Evolutionary conservation across 345 rosid genomes (phyloP).

Genomic region (Salix viminalis): DNA sequence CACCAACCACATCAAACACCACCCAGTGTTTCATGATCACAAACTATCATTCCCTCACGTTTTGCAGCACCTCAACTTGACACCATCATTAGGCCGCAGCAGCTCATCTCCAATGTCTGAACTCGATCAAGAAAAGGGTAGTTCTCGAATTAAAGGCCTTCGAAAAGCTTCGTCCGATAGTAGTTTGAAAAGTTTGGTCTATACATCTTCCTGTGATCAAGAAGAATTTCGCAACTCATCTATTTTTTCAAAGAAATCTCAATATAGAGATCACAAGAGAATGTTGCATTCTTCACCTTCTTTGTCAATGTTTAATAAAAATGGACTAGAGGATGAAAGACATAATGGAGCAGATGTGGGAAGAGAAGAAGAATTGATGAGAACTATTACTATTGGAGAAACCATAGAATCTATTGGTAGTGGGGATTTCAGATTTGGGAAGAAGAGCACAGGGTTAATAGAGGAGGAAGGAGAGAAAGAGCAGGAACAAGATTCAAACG

Average conservation of each 20-base stretch:
- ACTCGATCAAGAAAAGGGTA: background rate
- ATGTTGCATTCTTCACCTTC: slow-evolving; percentile 61
- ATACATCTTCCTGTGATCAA: slow-evolving; percentile 4
- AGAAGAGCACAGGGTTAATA: slow-evolving; percentile 32
- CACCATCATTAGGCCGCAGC: slow-evolving; percentile 4
- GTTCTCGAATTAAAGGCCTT: slow-evolving; percentile 7
- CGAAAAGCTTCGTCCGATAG: slow-evolving; percentile 33
- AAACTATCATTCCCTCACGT: background rate
- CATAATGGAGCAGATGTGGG: slow-evolving; percentile 6
- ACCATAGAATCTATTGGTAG: slow-evolving; percentile 21
- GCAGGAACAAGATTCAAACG: slow-evolving; percentile 10
- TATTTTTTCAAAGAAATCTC: slow-evolving; percentile 15
- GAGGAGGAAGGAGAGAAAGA: slow-evolving; percentile 41
- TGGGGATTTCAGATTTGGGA: slow-evolving; percentile 52
- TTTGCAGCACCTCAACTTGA: slow-evolving; percentile 6
- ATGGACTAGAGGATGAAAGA: slow-evolving; percentile 25
- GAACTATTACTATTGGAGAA: slow-evolving; percentile 48
- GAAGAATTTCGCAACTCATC: slow-evolving; percentile 14
- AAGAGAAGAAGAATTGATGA: slow-evolving; percentile 19
- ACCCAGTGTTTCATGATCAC: background rate
- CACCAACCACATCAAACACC: background rate
- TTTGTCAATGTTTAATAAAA: slow-evolving; percentile 38
- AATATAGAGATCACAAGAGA: slow-evolving; percentile 1
- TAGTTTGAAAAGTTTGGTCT: slow-evolving; percentile 24
- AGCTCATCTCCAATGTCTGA: slow-evolving; percentile 19